Evolutionary conservation across 345 rosid genomes (phyloP), one percentile per base, ranked within the genome.

Genomic region (Cardamine occulta): DNA sequence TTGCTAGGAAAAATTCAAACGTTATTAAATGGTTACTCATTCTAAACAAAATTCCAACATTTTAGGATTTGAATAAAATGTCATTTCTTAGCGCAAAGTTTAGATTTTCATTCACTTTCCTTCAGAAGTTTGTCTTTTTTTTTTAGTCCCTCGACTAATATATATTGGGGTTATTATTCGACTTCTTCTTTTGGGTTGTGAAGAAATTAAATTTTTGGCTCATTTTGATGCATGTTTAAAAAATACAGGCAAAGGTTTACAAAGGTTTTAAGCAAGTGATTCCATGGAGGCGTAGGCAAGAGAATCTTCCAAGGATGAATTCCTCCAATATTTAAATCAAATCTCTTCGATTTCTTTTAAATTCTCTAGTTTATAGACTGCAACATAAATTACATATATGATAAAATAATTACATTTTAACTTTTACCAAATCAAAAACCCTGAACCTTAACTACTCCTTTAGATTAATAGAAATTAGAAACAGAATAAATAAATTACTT

Each of bases 231-330:
- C 1, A 56, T 56, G 3, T 19, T 34, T 6, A 2, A 48, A 48
- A 48, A 57, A 14, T 24, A 86, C 86, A 90, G 97, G 81, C 82
- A 44, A 85, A 70, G 81, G 82, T 92, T 42, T 84, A 78, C 68
- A 83, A 81, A 68, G 76, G 86, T 68, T 72, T 87, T 18, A 88
- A 84, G 77, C 90, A 86, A 81, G 88, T 74, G 85, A 85, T 83
- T 60, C 88, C 88, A 26, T 78, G 93, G 93, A 81, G 81, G 70
- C 87, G 89, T 82, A 86, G n/a, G 58, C 79, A 65, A 77, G 78
- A 75, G 59, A 67, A 76, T 62, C 9, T 44, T 61, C 24, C 70
- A 44, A 61, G 70, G 23, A 76, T 32, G 70, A 61, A 8, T 69
- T 76, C 80, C 45, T 76, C 80, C 39, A 32, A 42, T 44, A 62